Evolutionary conservation across 192 early-diverging fungal genomes (phyloP).

Genomic region (Backusella parvicylindrica): DNA sequence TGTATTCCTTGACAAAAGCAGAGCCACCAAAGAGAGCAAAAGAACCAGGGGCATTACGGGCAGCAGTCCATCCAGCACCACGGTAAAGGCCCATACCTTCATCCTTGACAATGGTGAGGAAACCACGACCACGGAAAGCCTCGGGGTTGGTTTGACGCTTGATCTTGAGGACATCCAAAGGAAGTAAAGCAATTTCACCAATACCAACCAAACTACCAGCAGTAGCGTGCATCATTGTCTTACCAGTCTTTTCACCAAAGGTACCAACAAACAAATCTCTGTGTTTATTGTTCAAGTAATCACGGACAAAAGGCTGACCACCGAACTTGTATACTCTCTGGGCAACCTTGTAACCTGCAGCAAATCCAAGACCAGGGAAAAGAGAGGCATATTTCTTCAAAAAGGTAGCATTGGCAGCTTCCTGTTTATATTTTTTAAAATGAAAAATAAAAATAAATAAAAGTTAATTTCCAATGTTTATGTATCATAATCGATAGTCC

Average conservation of each 20-base stretch:
- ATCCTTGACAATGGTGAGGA: constrained; percentile 72
- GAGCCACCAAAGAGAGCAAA: constrained; percentile 95
- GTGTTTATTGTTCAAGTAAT: constrained; percentile 86
- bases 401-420: constrained; percentile 70
- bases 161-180: constrained; percentile 97
- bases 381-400: constrained; percentile 87
- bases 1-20: constrained; percentile 90
- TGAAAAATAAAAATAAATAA: neutral
- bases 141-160: constrained; percentile 95
- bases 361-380: constrained; percentile 97
- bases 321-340: constrained; percentile 99
- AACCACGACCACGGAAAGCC: constrained; percentile 78
- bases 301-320: constrained; percentile 94
- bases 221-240: constrained; percentile 97
- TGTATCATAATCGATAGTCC: neutral
- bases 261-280: constrained; percentile 65
- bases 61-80: constrained; percentile 94
- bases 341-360: constrained; percentile 96
- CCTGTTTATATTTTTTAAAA: constrained; percentile 31
- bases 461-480: neutral
- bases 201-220: constrained; percentile 96
- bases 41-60: constrained; percentile 96
- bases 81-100: constrained; percentile 93
- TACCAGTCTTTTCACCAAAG: constrained; percentile 93
- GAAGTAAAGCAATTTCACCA: constrained; percentile 95